Percentiles rank a stretch among this genome's conserved stretches.
phyloP scores from a whole-genome alignment of 2,329 filamentous ascomycete genomes.

The Xylariales sp. region DNA sequence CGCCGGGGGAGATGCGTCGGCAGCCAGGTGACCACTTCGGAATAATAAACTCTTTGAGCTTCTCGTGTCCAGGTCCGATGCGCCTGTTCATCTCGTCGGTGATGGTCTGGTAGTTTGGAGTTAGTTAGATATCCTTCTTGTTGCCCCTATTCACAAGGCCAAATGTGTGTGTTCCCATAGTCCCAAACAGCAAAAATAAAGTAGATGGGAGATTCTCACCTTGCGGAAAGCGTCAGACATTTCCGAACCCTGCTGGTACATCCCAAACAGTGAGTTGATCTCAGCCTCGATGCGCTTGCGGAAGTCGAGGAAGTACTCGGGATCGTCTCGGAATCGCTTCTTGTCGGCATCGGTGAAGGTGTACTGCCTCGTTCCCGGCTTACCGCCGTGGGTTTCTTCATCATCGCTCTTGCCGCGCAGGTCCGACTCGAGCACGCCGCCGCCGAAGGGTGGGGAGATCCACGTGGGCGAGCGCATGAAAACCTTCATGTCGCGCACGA shows the following conservation, averaged over 20 bases:
- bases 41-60: slow-evolving; percentile 36
- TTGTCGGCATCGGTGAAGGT: slow-evolving; percentile 33
- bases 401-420: slow-evolving; percentile 17
- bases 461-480: slow-evolving; percentile 21
- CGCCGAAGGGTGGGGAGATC: slow-evolving; percentile 16
- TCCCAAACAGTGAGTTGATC: slow-evolving; percentile 36
- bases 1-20: slow-evolving; percentile 25
- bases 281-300: slow-evolving; percentile 37
- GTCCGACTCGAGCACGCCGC: slow-evolving; percentile 20
- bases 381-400: slow-evolving; percentile 18
- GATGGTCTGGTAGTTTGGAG: slow-evolving; percentile 30
- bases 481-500: slow-evolving; percentile 13
- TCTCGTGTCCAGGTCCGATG: slow-evolving; percentile 34
- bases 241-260: slow-evolving; percentile 34
- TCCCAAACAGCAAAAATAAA: no score
- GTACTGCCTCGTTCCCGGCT: slow-evolving; percentile 33
- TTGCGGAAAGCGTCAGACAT: slow-evolving; percentile 3
- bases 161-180: no score
- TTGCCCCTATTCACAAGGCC: no score
- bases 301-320: slow-evolving; percentile 34
- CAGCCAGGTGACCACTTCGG: slow-evolving; percentile 26
- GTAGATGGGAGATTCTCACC: no score
- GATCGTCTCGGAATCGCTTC: slow-evolving; percentile 32
- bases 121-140: no score
- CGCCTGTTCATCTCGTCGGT: slow-evolving; percentile 37